A percentile compares a stretch with the other conserved stretches of the same genome.
These are phyloP conservation scores for Funneliformis mosseae DNA, from an alignment of 192 early-diverging fungal genomes.

Conservation along the genomic window DNA sequence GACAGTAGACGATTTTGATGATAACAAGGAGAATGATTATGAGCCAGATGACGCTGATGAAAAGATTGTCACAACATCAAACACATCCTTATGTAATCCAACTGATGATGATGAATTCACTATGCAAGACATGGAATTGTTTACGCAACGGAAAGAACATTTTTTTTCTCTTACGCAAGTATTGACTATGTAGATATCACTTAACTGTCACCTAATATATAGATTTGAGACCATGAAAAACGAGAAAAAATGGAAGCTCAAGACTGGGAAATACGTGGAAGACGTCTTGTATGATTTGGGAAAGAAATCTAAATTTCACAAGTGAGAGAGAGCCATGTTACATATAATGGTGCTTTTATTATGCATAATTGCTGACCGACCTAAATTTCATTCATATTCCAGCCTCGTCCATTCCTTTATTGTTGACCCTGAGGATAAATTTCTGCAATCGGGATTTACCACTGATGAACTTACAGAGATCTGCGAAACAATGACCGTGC, in stretches of 20 bases:
- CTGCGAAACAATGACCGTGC: background rate
- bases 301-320: slow-evolving; percentile 1
- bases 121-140: background rate
- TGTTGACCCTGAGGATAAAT: slow-evolving; percentile 14
- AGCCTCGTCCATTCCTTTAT: slow-evolving; percentile 17
- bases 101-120: background rate
- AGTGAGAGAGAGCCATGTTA: background rate
- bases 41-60: too few relatives aligned
- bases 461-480: background rate
- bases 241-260: slow-evolving; percentile 20
- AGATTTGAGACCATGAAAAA: slow-evolving; percentile 17
- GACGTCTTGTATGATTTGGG: slow-evolving; percentile 21
- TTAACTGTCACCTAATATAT: slow-evolving; percentile 3
- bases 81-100: too few relatives aligned
- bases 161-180: background rate
- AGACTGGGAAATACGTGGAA: background rate
- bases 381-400: slow-evolving; percentile 4
- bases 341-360: too few relatives aligned
- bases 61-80: too few relatives aligned
- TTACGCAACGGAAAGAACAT: background rate
- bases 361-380: background rate
- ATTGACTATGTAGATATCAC: background rate
- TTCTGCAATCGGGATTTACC: slow-evolving; percentile 3
- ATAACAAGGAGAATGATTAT: too few relatives aligned
- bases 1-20: too few relatives aligned